phyloP scores from a whole-genome alignment of 1,284 basidiomycete species.

The Sporisorium exsertum region DNA sequence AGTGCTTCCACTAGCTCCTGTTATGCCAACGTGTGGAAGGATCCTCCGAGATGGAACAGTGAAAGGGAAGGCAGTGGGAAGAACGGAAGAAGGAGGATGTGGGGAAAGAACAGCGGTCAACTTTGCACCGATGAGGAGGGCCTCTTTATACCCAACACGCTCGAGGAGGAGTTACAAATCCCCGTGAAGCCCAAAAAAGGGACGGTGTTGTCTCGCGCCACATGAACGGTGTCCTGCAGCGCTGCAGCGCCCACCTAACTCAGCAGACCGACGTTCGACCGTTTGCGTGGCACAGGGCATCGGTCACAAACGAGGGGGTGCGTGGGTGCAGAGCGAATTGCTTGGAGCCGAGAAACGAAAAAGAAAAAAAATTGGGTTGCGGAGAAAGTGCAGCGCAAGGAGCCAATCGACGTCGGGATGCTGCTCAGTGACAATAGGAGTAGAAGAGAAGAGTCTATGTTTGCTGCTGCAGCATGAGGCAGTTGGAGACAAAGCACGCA shows the following conservation, averaged over 20 bases:
- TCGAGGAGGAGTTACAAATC: not conserved
- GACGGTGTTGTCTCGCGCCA: not conserved
- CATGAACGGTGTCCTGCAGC: too few species aligned
- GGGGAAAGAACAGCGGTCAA: not conserved
- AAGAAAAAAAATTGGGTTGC: not conserved
- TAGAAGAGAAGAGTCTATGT: not conserved
- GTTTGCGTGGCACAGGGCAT: too few species aligned
- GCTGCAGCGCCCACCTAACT: too few species aligned
- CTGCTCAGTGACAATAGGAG: not conserved
- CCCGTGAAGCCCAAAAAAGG: too few species aligned
- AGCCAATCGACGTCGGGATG: not conserved
- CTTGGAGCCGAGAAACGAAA: not conserved
- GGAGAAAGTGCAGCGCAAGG: not conserved
- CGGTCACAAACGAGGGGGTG: not conserved
- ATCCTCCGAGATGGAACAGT: not conserved
- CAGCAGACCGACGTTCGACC: too few species aligned
- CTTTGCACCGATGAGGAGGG: not conserved
- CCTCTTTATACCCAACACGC: constrained; percentile 2
- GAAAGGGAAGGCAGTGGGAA: not conserved
- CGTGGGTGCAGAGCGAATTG: not conserved
- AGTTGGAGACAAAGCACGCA: not conserved
- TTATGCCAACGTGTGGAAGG: not conserved
- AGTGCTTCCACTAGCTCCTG: not conserved
- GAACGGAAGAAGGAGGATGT: not conserved
- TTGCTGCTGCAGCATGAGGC: not conserved